These are phyloP conservation scores for Spinacia oleracea DNA, from an alignment of 179 eudicot genomes.

Conservation along the genomic window DNA sequence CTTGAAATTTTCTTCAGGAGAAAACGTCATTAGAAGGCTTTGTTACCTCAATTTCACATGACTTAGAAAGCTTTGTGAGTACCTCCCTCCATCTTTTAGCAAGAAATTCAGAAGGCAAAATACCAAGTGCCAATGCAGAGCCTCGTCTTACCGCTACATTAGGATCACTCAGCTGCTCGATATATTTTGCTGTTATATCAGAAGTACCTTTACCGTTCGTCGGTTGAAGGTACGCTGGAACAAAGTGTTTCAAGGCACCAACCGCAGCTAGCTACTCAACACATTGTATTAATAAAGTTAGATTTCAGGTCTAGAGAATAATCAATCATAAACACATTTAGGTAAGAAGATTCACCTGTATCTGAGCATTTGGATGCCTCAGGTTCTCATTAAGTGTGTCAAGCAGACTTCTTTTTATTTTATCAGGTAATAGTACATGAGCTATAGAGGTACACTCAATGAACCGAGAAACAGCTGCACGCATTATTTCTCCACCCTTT, in stretches of 20 bases:
- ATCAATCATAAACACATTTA: constrained; percentile 20
- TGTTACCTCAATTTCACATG: constrained; percentile 84
- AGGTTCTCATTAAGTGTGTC: constrained; percentile 87
- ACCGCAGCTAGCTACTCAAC: constrained; percentile 70
- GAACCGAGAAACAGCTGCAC: constrained; percentile 91
- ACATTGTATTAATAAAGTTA: constrained; percentile 19
- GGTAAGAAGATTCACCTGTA: constrained; percentile 57
- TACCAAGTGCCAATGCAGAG: constrained; percentile 90
- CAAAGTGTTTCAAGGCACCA: constrained; percentile 76
- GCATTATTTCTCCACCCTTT: constrained; percentile 99
- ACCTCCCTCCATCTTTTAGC: constrained; percentile 66
- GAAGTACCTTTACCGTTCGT: constrained; percentile 48
- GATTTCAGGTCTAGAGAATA: not conserved
- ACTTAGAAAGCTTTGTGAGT: constrained; percentile 63
- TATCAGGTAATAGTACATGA: constrained; percentile 55
- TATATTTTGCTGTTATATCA: constrained; percentile 62
- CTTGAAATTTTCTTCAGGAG: not conserved
- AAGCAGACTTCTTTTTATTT: constrained; percentile 68
- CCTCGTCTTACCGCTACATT: constrained; percentile 97
- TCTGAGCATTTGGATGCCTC: constrained; percentile 90
- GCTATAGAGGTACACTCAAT: constrained; percentile 73
- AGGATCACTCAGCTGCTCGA: constrained; percentile 71
- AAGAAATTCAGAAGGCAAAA: constrained; percentile 72
- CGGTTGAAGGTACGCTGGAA: constrained; percentile 62
- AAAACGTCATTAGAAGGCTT: constrained; percentile 15